Conservation (phyloP, 129 eudicot species). For the Arctium minus region DNA sequence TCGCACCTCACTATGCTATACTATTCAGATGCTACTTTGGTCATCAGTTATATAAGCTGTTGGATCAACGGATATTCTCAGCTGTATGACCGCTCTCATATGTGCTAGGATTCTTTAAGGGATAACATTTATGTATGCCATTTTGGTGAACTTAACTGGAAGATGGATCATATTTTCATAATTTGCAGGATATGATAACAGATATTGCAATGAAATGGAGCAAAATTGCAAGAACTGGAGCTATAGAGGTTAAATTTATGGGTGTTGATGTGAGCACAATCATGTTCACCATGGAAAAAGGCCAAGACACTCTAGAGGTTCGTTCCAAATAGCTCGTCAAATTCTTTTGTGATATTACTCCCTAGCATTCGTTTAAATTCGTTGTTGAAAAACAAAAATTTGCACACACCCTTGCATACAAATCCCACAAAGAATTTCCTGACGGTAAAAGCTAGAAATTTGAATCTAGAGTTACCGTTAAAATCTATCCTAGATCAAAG, state of each 20-base stretch:
- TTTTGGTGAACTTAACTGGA: constrained; percentile 15
- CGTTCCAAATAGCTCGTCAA: constrained; percentile 9
- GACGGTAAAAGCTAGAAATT: not conserved
- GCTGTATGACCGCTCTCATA: not conserved
- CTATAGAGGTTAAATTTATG: constrained; percentile 63
- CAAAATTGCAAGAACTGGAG: constrained; percentile 75
- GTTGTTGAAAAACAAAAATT: not conserved
- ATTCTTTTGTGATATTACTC: not conserved
- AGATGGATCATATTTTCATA: not conserved
- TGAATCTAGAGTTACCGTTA: not conserved
- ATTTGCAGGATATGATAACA: constrained; percentile 63
- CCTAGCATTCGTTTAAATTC: not conserved
- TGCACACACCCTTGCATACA: not conserved
- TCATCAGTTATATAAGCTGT: not conserved
- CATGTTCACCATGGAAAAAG: constrained; percentile 86
- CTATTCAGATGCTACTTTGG: not conserved
- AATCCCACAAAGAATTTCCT: not conserved
- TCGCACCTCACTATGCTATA: not conserved
- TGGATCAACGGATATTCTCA: not conserved
- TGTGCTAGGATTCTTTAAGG: not conserved
- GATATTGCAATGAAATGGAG: constrained; percentile 79
- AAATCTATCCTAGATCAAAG: not conserved
- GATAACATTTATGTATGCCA: not conserved
- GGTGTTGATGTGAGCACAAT: constrained; percentile 84
- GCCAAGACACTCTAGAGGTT: constrained; percentile 91